A percentile compares a stretch with the other conserved stretches of the same genome.
Evolutionary conservation across 192 early-diverging fungal genomes (phyloP).

Genomic region (Podila epigama): DNA sequence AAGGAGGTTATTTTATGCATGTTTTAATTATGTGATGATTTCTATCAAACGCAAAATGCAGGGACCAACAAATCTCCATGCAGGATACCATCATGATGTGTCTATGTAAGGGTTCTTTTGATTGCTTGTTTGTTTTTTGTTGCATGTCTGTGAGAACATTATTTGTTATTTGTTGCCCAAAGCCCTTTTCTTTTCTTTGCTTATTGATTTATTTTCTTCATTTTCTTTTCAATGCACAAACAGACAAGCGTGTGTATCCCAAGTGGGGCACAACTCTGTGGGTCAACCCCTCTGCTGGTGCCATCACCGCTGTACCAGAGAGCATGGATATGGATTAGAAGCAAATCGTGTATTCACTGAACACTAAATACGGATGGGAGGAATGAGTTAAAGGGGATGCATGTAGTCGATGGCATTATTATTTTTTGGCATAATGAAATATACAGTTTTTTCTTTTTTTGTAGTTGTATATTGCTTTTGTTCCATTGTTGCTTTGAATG

Average conservation of each 20-base stretch:
- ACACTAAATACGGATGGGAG: too few relatives aligned
- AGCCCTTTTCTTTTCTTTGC: not conserved
- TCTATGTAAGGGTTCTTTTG: conserved; percentile 87
- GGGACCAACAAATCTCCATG: conserved; percentile 78
- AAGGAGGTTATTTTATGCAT: too few relatives aligned
- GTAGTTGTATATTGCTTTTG: not conserved
- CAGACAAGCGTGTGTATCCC: conserved; percentile 86
- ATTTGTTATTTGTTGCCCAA: too few relatives aligned
- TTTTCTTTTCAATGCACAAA: not conserved
- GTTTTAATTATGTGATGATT: too few relatives aligned
- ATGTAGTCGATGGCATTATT: conserved; percentile 9
- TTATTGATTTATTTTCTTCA: not conserved
- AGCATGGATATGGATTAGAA: conserved; percentile 50
- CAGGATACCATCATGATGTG: conserved; percentile 97
- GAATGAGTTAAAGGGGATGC: not conserved
- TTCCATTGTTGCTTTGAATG: too few relatives aligned
- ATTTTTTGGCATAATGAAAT: conserved; percentile 6
- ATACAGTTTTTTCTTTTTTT: not conserved
- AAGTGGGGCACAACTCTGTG: conserved; percentile 88
- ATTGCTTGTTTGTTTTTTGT: too few relatives aligned
- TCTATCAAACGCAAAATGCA: conserved; percentile 94
- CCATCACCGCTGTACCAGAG: conserved; percentile 12
- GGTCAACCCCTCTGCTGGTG: conserved; percentile 44
- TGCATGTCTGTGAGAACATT: too few relatives aligned
- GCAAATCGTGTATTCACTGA: too few relatives aligned